Conservation (phyloP, 306 rosid species). For the Mucuna pruriens region DNA sequence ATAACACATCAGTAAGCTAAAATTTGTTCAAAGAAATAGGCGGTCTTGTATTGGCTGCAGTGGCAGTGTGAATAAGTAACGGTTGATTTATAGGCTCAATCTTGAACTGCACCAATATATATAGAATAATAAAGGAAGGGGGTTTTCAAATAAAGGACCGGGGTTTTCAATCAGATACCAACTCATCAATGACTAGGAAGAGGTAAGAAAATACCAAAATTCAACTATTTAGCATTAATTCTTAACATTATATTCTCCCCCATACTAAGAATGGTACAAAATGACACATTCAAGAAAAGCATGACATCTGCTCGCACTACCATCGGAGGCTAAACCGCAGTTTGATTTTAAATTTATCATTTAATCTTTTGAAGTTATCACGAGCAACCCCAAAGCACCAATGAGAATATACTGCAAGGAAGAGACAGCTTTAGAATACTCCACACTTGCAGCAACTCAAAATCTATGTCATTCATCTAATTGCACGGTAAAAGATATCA, state of each 20-base stretch:
- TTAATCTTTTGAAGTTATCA: slow-evolving; percentile 87
- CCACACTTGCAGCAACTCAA: slow-evolving; percentile 19
- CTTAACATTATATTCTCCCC: slow-evolving; percentile 30
- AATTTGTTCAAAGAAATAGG: neutral
- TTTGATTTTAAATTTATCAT: slow-evolving; percentile 27
- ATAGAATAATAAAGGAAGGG: neutral
- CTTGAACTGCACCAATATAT: slow-evolving; percentile 18
- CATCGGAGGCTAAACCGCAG: slow-evolving; percentile 18
- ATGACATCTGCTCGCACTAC: slow-evolving; percentile 18
- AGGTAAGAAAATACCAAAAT: slow-evolving; percentile 19
- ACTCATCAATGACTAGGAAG: slow-evolving; percentile 14
- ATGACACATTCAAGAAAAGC: slow-evolving; percentile 32
- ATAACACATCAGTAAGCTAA: neutral
- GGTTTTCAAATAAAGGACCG: neutral
- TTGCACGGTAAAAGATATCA: neutral
- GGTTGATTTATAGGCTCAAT: neutral
- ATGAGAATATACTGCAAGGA: slow-evolving; percentile 84
- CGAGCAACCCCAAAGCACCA: slow-evolving; percentile 92
- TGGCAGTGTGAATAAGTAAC: neutral
- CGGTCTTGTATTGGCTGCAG: neutral
- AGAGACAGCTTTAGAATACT: slow-evolving; percentile 34
- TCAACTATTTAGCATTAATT: slow-evolving; percentile 42
- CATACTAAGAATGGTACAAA: slow-evolving; percentile 45
- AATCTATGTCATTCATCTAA: slow-evolving; percentile 14
- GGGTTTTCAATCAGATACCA: slow-evolving; percentile 6